These are phyloP conservation scores for Cryphonectria japonica DNA, from an alignment of 2,329 filamentous ascomycete genomes.

Conservation along the genomic window DNA sequence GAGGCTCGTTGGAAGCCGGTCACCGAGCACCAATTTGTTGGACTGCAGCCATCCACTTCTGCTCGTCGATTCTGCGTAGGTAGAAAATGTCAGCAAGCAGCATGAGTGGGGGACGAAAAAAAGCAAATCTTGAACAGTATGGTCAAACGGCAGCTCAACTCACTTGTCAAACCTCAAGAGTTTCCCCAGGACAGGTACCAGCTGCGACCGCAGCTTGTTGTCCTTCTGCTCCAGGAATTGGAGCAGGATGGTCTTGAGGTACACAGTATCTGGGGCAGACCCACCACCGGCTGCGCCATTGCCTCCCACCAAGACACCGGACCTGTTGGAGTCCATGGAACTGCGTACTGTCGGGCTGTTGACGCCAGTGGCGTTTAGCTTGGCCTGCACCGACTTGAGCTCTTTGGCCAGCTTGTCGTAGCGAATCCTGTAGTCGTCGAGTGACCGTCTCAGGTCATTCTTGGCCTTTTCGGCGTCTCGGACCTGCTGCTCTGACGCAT, in stretches of 20 bases:
- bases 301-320: constrained; percentile 38
- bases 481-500: constrained; percentile 84
- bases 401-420: constrained; percentile 81
- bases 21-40: constrained; percentile 48
- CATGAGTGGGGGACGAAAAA: neutral
- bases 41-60: constrained; percentile 84
- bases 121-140: neutral
- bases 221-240: constrained; percentile 84
- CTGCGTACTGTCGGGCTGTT: constrained; percentile 43
- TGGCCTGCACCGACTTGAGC: constrained; percentile 56
- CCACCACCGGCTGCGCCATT: constrained; percentile 31
- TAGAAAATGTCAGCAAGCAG: constrained; percentile 31
- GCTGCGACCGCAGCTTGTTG: constrained; percentile 72
- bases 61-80: constrained; percentile 64
- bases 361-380: constrained; percentile 41
- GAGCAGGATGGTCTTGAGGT: constrained; percentile 79
- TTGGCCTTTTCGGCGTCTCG: constrained; percentile 84
- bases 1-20: neutral
- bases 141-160: constrained; percentile 42
- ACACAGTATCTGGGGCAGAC: constrained; percentile 56
- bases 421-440: constrained; percentile 77
- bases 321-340: constrained; percentile 52
- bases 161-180: constrained; percentile 77
- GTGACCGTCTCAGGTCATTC: constrained; percentile 70
- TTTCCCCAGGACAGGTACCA: constrained; percentile 78